Evolutionary conservation across 106 monocot species (phyloP).

Genomic region (Dioscorea zingiberensis): DNA sequence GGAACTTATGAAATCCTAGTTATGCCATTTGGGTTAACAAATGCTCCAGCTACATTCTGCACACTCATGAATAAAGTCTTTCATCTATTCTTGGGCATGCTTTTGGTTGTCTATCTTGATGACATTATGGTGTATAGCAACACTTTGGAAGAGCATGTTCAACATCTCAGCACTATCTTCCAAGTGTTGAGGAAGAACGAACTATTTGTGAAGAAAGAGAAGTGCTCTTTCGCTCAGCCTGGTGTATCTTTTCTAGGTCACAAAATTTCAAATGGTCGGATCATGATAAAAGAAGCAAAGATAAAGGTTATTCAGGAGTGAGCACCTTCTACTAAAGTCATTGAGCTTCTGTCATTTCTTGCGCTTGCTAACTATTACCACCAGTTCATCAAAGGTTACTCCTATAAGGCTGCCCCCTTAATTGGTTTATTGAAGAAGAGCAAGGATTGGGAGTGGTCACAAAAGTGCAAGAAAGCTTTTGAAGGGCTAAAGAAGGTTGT

Average conservation of each 20-base stretch:
- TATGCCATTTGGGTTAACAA: conserved; percentile 1
- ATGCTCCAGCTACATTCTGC: not conserved
- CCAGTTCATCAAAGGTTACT: not conserved
- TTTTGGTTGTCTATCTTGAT: not conserved
- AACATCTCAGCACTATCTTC: not conserved
- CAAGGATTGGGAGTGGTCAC: not conserved
- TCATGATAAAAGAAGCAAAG: not conserved
- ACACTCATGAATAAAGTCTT: not conserved
- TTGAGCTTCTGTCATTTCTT: not conserved
- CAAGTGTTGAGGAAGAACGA: not conserved
- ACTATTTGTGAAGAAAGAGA: not conserved
- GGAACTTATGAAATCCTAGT: not conserved
- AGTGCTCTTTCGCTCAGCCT: not conserved
- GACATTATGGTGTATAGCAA: not conserved
- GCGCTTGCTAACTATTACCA: too few species aligned
- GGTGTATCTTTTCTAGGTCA: not conserved
- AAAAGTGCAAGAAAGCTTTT: not conserved
- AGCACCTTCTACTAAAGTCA: not conserved
- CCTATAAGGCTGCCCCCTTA: not conserved
- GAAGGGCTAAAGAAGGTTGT: too few species aligned
- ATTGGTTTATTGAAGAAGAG: not conserved
- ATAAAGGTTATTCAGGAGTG: not conserved
- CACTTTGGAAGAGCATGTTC: not conserved
- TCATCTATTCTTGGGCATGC: not conserved
- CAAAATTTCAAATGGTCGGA: not conserved